These are phyloP conservation scores for Gremmenia infestans DNA, from an alignment of 2,329 filamentous ascomycete species.

Conservation along the genomic window DNA sequence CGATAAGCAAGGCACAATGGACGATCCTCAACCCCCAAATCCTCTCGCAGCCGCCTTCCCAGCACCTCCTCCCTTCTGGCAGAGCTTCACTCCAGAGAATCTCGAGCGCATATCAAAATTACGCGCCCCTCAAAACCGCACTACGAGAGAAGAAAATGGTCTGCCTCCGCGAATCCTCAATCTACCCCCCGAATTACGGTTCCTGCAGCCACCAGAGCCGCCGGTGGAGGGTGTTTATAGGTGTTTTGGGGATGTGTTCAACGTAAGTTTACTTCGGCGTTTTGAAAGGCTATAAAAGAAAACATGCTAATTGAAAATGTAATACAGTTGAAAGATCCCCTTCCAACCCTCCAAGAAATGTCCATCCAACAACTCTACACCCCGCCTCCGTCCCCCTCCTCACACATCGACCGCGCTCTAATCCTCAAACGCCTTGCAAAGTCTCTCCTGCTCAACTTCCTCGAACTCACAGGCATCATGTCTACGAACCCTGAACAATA, in stretches of 20 bases:
- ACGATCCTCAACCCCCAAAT: constrained; percentile 46
- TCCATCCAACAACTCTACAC: constrained; percentile 66
- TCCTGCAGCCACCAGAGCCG: constrained; percentile 75
- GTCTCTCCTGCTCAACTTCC: constrained; percentile 80
- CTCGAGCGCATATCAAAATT: constrained; percentile 52
- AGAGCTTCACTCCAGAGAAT: constrained; percentile 76
- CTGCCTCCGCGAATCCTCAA: constrained; percentile 21
- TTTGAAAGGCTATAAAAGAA: not conserved
- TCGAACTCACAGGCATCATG: constrained; percentile 74
- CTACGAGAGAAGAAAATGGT: constrained; percentile 4
- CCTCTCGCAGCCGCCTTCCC: constrained; percentile 67
- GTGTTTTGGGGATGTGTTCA: constrained; percentile 66
- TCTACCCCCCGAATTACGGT: constrained; percentile 56
- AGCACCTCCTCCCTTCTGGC: constrained; percentile 84
- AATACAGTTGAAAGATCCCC: constrained; percentile 50
- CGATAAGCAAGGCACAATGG: constrained; percentile 43
- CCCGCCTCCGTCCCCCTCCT: constrained; percentile 24
- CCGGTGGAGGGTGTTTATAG: constrained; percentile 67
- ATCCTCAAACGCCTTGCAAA: constrained; percentile 76
- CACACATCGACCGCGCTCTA: constrained; percentile 54
- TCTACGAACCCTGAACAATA: constrained; percentile 61
- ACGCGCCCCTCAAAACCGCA: constrained; percentile 30
- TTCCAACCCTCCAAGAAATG: constrained; percentile 64
- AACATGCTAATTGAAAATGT: constrained; percentile 11
- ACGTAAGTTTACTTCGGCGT: constrained; percentile 34